Base-by-base conservation (phyloP, 768 basidiomycete species). In the Mycena venus region DNA sequence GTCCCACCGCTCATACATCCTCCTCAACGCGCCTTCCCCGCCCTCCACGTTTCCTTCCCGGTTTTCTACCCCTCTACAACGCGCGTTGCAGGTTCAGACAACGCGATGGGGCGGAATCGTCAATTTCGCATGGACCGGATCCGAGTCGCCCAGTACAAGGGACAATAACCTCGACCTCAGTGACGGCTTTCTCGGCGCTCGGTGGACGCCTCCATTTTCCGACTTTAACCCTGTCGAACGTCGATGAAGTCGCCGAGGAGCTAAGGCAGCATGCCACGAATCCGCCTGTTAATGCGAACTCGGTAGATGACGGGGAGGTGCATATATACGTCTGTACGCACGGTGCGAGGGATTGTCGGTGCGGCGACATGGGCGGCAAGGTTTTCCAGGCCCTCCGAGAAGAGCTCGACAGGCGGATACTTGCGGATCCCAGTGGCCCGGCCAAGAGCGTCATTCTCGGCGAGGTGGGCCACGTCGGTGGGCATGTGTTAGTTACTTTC, bases 261-360 rank as follows among this genome's bases (percentile, higher is more conserved):
- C 84, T 92, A 58, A 78, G 75, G 40, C 78, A 74, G 15, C 86
- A 85, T 72, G 77, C 77, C 17, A 74, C 79, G 31, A 70, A 55
- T 75, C 71, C 38, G 70, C 47, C 76, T 27, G 6, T 42, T 23
- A 25, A 6, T 29, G 14, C 17, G 42, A 29, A 75, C 17, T 10
- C 68, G n/a, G 25, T 77, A 44, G 70, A 81, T n/a, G 66, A 29
- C 0, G 8, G 77, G 21, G 80, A 84, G 40, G 78, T 86, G 6
- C 83, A 88, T 25, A 73, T 95, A 21, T 94, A 92, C 77, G 90
- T 96, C 1, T 96, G 95, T 80, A 95, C 95, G 5, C 95, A 96
- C 79, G 91, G 90, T 6, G 86, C 89, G 47, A 88, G 95, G 61
- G 95, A 96, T 79, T 97, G 95, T 82, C 87, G 95, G 7, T 96